Base-by-base conservation (phyloP, 2,329 filamentous ascomycete genomes). In the Penicillium sp. region DNA sequence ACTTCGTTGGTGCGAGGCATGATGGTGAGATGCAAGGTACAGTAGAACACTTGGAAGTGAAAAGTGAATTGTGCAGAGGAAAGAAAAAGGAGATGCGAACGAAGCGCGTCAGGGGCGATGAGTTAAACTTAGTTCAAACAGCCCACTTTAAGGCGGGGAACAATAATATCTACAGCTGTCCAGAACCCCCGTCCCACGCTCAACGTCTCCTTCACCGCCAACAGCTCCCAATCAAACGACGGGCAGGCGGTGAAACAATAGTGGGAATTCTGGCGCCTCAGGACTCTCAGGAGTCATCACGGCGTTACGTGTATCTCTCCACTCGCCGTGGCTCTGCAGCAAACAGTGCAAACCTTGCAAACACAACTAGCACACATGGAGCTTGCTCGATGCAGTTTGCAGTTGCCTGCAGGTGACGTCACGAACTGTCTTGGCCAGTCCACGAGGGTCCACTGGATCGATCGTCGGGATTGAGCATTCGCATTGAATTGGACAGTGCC, bases 1-100 rank as follows among this genome's bases (percentile, higher is more conserved):
- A 45, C 43, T 39, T 45, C 35, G 41, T 43, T 43, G 49, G 68
- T 67, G 35, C 78, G 74, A 43, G 69, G 63, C 51, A 62, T 74
- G 61, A 54, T 60, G 25, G 12, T 32, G 29, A 5, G 8, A 28
- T 28, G 41, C 33, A 43, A 36, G 36, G 11, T 43, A 43, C 12
- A 50, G 45, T 39, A 24, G 24, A 32, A 45, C 13, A 13, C 51
- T 47, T 46, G 29, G 36, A 39, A 45, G 42, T 43, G 46, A 37
- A 53, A 32, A 46, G 46, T 45, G 27, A 24, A 43, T 28, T 47
- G 45, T 52, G 39, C 42, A 48, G 39, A 18, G 29, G 29, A 45
- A 27, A 27, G 35, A 26, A 37, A 43, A 24, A 32, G 35, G 35
- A 37, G 35, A 9, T 24, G 35, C 12, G 29, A 32, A 11, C 11